Evolutionary conservation across 805 yeast species (phyloP), one percentile per base, ranked within the genome.

Genomic region (Yamadazyma kitorensis): DNA sequence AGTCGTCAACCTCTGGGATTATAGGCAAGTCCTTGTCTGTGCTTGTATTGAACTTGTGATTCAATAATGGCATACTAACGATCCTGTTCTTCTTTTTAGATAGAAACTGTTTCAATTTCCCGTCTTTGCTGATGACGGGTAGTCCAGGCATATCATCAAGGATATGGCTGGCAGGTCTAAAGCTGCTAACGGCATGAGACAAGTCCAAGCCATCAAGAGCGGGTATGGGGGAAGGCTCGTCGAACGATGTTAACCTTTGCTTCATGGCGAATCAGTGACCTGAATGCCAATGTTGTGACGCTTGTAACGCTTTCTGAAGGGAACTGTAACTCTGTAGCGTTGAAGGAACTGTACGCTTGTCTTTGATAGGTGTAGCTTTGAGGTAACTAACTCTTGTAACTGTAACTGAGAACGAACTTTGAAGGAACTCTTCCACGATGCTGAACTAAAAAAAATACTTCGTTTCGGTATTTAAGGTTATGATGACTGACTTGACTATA

Each of bases 131-230:
- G 20, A 40, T 39, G 2, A 43, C 36, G 2, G 47, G 48, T 12
- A 43, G 15, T 6, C 34, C 41, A 6, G 69, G 70, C 9, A 66
- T 48, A 25, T 64, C 68, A 9, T 41, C 47, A 4, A 44, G 26
- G 2, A 49, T 39, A 33, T 41, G 45, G 8, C 40, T 41, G 9
- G 56, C 55, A 2, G 67, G 66, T 31, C 46, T 40, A 40, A 49
- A 60, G 1, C 59, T 38, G 14, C 41, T 43, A 6, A 58, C 49
- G 8, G 63, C 68, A 23, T 48, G 45, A 8, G 51, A 35, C 14
- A 60, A 34, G 39, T 63, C 68, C 13, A 51, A 30, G 24, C 41
- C 46, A 11, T 30, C 22, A 15, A 36, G 37, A 5, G 58, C 58
- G 1, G 65, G 58, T 10, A 49, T 34, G 17, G 51, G 36, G 27